Base-by-base conservation (phyloP, 257 asterid species). In the Solanum bukasovii region DNA sequence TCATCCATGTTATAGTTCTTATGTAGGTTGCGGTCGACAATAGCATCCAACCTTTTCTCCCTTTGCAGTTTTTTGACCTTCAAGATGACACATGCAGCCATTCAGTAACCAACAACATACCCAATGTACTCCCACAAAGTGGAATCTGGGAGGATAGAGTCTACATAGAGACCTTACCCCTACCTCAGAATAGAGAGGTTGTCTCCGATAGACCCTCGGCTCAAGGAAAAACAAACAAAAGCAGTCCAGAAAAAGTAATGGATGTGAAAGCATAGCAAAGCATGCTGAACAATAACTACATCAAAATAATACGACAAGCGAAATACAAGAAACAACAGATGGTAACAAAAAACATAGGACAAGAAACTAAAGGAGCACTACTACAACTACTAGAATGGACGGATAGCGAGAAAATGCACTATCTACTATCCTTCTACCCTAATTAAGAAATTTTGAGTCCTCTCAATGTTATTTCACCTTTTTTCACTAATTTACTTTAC, bases 61-160 rank as follows among this genome's bases (percentile, higher is more conserved):
- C 93, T 89, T 85, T 97, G 96, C 84, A 95, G 91, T 89, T 96
- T 97, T 93, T 95, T 97, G 2, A 96, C 98, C 99, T 96, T 84
- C 42, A 86, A 38, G 27, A 34, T 13, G 72, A 83, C 13, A 35
- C 71, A 86, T 67, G 63, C 9, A 31, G 34, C 44, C 29, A 67
- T 42, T 71, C 70, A 73, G 33, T 78, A 86, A 29, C 75, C 38
- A 68, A 68, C 75, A 68, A 68, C 75, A 27, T 27, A 6, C 37
- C 37, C 37, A 14, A 2, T 68, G 23, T 68, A 68, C 21, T 68
- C 20, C 73, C 20, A 68, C 75, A 27, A 68, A 68, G 75, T 3
- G 21, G 11, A 0, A 16, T 68, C 21, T 27, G 10, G 23, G 75
- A 29, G 37, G 75, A 23, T 29, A 68, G 75, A 68, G 21, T 13